These are phyloP conservation scores for Spinellus fusiger DNA, from an alignment of 192 early-diverging fungal genomes.

Conservation along the genomic window DNA sequence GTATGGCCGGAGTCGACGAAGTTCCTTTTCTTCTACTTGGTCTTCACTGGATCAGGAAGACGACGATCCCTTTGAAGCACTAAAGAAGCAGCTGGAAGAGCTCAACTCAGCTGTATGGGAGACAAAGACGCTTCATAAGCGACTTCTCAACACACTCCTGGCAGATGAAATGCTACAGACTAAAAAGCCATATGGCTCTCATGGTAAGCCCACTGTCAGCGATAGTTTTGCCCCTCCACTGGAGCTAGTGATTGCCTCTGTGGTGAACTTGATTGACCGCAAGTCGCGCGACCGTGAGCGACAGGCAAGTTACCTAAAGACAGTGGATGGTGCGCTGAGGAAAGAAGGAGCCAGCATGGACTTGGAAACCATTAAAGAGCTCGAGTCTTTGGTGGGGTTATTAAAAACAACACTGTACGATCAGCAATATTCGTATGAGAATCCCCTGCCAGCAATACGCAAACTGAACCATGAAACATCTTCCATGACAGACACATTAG, in stretches of 20 bases:
- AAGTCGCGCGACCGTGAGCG: constrained; percentile 31
- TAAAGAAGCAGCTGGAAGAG: constrained; percentile 34
- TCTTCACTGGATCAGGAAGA: constrained; percentile 29
- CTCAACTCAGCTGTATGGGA: constrained; percentile 36
- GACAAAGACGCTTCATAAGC: constrained; percentile 36
- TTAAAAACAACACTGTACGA: constrained; percentile 19
- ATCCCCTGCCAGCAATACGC: constrained; percentile 27
- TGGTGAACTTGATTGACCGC: constrained; percentile 20
- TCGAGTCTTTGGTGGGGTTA: constrained; percentile 10
- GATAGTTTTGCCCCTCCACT: constrained; percentile 21
- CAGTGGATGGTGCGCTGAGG: constrained; percentile 20
- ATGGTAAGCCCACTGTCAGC: neutral
- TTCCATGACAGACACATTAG: constrained; percentile 23
- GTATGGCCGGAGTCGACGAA: constrained; percentile 22
- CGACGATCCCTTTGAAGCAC: constrained; percentile 31
- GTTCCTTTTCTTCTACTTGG: constrained; percentile 30
- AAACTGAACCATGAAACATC: constrained; percentile 21
- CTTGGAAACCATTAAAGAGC: constrained; percentile 18
- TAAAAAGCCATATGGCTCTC: neutral
- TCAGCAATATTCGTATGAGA: constrained; percentile 15
- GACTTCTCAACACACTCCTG: constrained; percentile 29
- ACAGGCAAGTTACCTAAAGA: constrained; percentile 20
- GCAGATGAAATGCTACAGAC: constrained; percentile 23
- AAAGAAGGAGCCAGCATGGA: constrained; percentile 22
- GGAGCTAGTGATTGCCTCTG: constrained; percentile 31